Percentiles rank a stretch among this genome's conserved stretches.
phyloP scores from a whole-genome alignment of 2,329 filamentous ascomycete genomes.

The Phaeosphaeria sp. region DNA sequence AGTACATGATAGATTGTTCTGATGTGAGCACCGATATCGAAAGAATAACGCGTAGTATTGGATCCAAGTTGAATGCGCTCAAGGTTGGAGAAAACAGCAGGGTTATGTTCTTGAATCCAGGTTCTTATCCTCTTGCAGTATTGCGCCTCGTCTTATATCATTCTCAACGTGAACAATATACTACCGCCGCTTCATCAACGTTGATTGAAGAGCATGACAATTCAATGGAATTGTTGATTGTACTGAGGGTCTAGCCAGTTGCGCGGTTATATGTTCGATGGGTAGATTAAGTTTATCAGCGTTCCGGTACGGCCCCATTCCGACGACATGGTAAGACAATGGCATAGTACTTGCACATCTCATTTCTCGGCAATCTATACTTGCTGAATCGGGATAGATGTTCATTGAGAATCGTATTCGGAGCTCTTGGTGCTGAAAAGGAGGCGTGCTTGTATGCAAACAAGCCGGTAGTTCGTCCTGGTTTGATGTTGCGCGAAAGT shows the following conservation, averaged over 20 bases:
- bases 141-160: neutral
- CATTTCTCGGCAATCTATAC: slow-evolving; percentile 11
- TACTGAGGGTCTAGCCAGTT: neutral
- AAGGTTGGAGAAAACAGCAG: slow-evolving; percentile 1
- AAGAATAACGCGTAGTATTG: neutral
- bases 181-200: slow-evolving; percentile 6
- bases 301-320: slow-evolving; percentile 5
- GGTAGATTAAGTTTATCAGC: slow-evolving; percentile 3
- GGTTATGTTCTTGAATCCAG: slow-evolving; percentile 4
- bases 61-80: neutral
- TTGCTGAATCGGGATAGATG: neutral
- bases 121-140: neutral
- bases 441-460: neutral
- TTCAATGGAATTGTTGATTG: slow-evolving; percentile 1
- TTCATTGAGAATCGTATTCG: slow-evolving; percentile 4
- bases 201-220: slow-evolving; percentile 2
- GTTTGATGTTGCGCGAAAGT: neutral
- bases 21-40: neutral
- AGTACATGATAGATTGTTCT: slow-evolving; percentile 2
- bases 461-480: slow-evolving; percentile 8
- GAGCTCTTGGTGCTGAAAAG: neutral
- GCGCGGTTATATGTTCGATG: slow-evolving; percentile 4
- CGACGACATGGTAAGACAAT: slow-evolving; percentile 8
- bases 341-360: neutral
- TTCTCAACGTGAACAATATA: neutral